Evolutionary conservation across 2,329 filamentous ascomycete species (phyloP), one percentile per base, ranked within the genome.

Genomic region (Microcyclospora pomicola): DNA sequence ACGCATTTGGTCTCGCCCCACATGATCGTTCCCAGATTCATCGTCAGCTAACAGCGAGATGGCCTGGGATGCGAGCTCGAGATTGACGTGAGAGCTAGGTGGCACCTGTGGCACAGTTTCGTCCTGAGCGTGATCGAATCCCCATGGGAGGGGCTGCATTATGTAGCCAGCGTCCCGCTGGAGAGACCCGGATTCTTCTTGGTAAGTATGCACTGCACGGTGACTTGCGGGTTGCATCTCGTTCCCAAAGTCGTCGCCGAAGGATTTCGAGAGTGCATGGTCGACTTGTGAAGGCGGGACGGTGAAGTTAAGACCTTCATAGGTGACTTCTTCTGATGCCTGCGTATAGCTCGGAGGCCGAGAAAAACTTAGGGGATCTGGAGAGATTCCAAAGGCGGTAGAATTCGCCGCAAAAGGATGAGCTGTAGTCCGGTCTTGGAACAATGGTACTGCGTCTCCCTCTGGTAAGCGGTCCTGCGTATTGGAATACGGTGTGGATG

Each of bases 41-140:
- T 46, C 44, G 32, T 49, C 47, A 10, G 49, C 49, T 6, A 51
- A 15, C 14, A 49, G 39, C 16, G 48, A 47, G 13, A 52, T 42
- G 2, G 43, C 36, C 31, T 49, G 41, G 9, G 42, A 38, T 36
- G 39, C 37, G 34, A 46, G 42, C 35, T 47, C 46, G 1, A 42
- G 39, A 30, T 46, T 47, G n/a, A 33, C 15, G 36, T 35, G 41
- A 16, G 39, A 37, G 27, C 40, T 38, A 13, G 37, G 36, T 12
- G 35, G 38, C 11, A 24, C 19, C 19, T 24, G 19, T 7, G 19
- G 19, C 19, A 24, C 19, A 24, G 19, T 24, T 5, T 24, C 19
- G 7, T 24, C 19, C 19, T 24, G 19, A 7, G 19, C 19, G 19
- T 24, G 19, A 24, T 24, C 19, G 19, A 5, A 24, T 5, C 19